Conservation (phyloP, 805 yeast species). For the Wickerhamomyces hampshirensis region DNA sequence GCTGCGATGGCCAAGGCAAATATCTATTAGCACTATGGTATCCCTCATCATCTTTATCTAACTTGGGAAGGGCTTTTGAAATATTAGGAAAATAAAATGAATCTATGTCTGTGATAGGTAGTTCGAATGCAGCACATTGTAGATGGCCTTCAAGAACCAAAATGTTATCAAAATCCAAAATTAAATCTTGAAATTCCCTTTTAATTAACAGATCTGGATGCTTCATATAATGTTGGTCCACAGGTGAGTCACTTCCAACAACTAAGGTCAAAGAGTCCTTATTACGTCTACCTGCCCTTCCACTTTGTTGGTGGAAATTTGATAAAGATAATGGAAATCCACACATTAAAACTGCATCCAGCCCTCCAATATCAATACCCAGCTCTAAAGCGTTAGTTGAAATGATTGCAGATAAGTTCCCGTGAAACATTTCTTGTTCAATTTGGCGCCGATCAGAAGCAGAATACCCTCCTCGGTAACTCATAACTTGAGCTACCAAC, state of each 20-base stretch:
- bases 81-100: conserved; percentile 44
- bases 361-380: conserved; percentile 90
- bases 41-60: conserved; percentile 38
- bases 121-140: conserved; percentile 92
- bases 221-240: conserved; percentile 77
- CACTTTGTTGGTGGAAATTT: conserved; percentile 92
- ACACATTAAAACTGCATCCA: conserved; percentile 88
- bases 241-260: conserved; percentile 78
- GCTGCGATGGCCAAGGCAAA: conserved; percentile 76
- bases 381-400: conserved; percentile 95
- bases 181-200: conserved; percentile 50
- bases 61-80: conserved; percentile 25
- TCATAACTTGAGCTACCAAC: conserved; percentile 65
- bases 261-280: conserved; percentile 81
- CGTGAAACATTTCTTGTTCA: conserved; percentile 86
- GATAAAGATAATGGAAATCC: conserved; percentile 90
- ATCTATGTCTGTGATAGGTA: conserved; percentile 60
- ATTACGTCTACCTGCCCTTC: conserved; percentile 91
- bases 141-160: conserved; percentile 74
- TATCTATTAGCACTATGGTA: conserved; percentile 54
- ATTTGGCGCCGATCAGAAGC: conserved; percentile 80
- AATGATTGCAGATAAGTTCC: conserved; percentile 77
- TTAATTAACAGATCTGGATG: conserved; percentile 58
- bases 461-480: conserved; percentile 94
- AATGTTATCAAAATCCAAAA: conserved; percentile 55